Evolutionary conservation across 768 basidiomycete species (phyloP), one percentile per base, ranked within the genome.

Genomic region (Pulveroboletus frians): DNA sequence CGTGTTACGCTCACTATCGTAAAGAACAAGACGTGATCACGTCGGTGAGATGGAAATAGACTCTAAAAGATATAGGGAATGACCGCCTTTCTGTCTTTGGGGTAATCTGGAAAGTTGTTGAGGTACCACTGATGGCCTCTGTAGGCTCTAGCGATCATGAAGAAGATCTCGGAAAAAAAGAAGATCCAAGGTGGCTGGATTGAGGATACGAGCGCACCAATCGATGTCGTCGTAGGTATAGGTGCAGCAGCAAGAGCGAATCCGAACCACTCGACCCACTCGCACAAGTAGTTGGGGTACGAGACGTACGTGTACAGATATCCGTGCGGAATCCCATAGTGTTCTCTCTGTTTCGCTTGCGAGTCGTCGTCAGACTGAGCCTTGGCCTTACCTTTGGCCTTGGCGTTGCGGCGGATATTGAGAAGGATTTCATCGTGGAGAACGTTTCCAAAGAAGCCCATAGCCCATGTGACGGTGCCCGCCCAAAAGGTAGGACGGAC

Each of bases 181-280:
- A 98, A 97, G 23, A 91, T 69, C 76, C 82, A 92, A 1, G 92
- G 88, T 0, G 93, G 89, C 7, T 69, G 67, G n/a, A 57, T 37
- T 1, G 80, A 73, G 13, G 79, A 66, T 34, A 70, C 64, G 11
- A 76, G 74, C 0, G 69, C 65, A 36, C 76, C 74, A 5, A 57
- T 41, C 8, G 71, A 61, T 39, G 60, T 50, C 60, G 44, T 17
- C 51, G 40, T 46, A 17, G 76, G 79, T 1, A 75, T 8, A 1
- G 84, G 80, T 5, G 79, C 71, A 4, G 88, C 79, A 6, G 89
- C 88, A 34, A 96, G 64, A 2, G 90, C 86, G 65, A 85, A 97
- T 8, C 88, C 92, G 9, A 81, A 56, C 93, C 94, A 98, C 69
- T 98, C 95, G 47, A 86, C 50, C 95, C 95, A 98, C 64, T 97